Evolutionary conservation across 225 moss, liverwort and hornwort genomes (phyloP).

Genomic region (Marchantia polymorpha): DNA sequence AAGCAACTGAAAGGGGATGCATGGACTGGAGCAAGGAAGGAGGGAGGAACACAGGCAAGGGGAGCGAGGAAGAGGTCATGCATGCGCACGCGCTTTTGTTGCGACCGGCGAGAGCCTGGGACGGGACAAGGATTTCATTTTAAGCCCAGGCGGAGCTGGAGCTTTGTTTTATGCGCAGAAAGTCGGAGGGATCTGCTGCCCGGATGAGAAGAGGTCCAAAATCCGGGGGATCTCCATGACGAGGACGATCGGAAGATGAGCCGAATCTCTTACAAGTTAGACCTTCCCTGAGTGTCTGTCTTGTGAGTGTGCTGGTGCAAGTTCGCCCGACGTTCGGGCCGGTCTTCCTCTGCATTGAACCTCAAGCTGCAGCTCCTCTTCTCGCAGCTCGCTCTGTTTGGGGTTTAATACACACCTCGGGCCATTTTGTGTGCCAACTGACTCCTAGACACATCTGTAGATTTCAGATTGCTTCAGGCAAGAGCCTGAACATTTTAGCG

Average conservation of each 20-base stretch:
- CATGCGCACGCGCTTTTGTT: not conserved
- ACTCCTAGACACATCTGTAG: not conserved
- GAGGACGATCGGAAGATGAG: not conserved
- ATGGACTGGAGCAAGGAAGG: not conserved
- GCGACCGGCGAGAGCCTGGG: not conserved
- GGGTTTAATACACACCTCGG: not conserved
- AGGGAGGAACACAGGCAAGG: not conserved
- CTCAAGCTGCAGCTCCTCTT: not conserved
- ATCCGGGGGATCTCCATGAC: not conserved
- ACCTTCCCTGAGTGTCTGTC: not conserved
- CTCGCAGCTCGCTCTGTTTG: not conserved
- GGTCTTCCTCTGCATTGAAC: not conserved
- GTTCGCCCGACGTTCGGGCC: not conserved
- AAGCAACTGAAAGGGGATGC: not conserved
- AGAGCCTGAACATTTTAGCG: not conserved
- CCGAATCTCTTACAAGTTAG: not conserved
- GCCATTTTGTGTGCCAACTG: not conserved
- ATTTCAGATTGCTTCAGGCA: not conserved
- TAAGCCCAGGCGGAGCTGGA: not conserved
- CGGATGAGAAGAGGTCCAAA: not conserved
- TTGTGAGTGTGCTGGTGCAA: not conserved
- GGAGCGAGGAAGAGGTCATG: not conserved
- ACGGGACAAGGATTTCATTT: not conserved
- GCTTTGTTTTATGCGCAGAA: not conserved
- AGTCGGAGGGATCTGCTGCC: not conserved